Percentiles rank a stretch among this genome's conserved stretches.
phyloP scores from a whole-genome alignment of 768 basidiomycete species.

The Podaxis sp. region DNA sequence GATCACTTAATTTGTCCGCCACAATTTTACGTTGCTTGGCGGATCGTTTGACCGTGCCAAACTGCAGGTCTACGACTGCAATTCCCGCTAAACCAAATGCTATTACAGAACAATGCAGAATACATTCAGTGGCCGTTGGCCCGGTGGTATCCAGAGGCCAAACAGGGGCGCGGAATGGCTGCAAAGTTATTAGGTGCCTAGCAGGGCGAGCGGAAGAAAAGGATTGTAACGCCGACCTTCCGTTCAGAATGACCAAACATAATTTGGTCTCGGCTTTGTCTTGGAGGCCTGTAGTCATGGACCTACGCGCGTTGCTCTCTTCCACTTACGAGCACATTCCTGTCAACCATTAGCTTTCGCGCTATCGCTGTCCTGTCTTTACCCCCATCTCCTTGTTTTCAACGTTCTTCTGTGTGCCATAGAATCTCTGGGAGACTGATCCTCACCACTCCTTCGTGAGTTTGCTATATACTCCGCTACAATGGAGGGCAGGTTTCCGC shows the following conservation, averaged over 20 bases:
- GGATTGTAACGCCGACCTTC: neutral
- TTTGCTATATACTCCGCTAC: neutral
- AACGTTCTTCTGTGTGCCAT: neutral
- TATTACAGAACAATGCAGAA: too few relatives aligned
- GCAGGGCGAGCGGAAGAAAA: too few relatives aligned
- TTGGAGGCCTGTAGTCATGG: neutral
- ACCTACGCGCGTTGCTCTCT: neutral
- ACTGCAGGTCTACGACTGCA: neutral
- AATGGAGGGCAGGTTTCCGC: constrained; percentile 13
- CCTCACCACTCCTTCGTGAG: neutral
- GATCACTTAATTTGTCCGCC: neutral
- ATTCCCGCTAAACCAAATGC: too few relatives aligned
- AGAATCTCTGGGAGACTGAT: neutral
- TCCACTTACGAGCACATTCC: neutral
- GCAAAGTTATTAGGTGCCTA: too few relatives aligned
- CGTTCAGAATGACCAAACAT: neutral
- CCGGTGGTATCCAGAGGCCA: too few relatives aligned
- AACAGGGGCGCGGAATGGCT: too few relatives aligned
- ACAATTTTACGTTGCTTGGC: neutral
- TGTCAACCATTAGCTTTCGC: neutral
- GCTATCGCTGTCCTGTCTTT: neutral
- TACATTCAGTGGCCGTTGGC: too few relatives aligned
- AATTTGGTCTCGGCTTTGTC: neutral
- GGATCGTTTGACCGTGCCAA: neutral
- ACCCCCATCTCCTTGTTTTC: neutral